phyloP scores from a whole-genome alignment of 306 rosid genomes.

The Acmispon strigosus region DNA sequence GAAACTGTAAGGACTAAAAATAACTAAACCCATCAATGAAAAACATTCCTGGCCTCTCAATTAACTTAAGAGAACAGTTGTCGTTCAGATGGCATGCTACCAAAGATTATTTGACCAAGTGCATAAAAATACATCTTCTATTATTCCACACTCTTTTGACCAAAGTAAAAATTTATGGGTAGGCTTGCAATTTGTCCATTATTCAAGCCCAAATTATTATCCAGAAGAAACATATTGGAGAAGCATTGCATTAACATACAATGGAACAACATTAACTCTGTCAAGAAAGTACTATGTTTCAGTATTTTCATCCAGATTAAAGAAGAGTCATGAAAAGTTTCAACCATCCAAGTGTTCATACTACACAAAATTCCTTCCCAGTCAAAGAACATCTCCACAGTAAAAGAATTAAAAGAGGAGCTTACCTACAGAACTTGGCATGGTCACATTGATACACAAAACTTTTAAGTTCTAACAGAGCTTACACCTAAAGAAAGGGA shows the following conservation, averaged over 20 bases:
- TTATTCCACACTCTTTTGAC: background rate
- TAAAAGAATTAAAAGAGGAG: background rate
- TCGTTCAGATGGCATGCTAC: background rate
- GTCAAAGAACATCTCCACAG: background rate
- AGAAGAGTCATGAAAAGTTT: background rate
- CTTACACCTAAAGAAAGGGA: background rate
- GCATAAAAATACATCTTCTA: background rate
- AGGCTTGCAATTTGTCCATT: background rate
- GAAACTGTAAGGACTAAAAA: background rate
- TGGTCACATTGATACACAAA: background rate
- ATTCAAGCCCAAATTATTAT: background rate
- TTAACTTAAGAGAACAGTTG: background rate
- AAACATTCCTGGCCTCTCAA: background rate
- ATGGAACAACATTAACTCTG: background rate
- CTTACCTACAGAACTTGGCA: slow-evolving; percentile 1
- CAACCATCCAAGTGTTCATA: background rate
- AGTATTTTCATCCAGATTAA: background rate
- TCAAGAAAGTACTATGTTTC: background rate
- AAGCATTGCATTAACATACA: background rate
- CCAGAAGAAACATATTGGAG: background rate
- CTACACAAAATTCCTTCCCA: background rate
- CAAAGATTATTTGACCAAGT: background rate
- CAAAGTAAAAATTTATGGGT: background rate
- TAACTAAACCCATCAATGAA: background rate
- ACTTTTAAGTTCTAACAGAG: slow-evolving; percentile 12